These are phyloP conservation scores for Chlorella sorokiniana DNA, from an alignment of 139 green algal genomes.

Conservation along the genomic window DNA sequence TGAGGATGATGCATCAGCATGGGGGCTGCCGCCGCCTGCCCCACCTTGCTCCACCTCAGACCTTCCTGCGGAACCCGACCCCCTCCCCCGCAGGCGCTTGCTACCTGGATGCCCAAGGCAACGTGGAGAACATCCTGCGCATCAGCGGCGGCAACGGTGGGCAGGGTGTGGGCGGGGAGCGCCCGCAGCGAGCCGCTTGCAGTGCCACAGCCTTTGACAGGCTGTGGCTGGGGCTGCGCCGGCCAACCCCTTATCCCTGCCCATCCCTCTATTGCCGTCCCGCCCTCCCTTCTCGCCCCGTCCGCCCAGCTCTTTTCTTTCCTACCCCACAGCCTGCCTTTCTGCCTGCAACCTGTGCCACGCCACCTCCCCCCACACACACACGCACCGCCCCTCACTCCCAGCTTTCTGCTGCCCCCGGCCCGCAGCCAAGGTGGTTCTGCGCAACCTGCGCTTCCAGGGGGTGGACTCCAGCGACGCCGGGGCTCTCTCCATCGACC, in stretches of 20 bases:
- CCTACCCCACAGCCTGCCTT: no score
- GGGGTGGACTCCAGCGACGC: slow-evolving; percentile 12
- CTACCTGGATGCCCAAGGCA: slow-evolving; percentile 15
- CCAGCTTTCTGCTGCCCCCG: neutral
- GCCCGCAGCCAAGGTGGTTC: slow-evolving; percentile 14
- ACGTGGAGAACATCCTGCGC: slow-evolving; percentile 12
- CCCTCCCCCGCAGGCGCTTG: neutral
- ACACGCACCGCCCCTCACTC: neutral
- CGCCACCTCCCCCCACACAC: neutral
- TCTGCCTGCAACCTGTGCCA: neutral
- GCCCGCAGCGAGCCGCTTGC: neutral
- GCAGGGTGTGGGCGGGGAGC: neutral
- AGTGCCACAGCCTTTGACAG: neutral
- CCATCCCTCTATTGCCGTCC: neutral
- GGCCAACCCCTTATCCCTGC: neutral
- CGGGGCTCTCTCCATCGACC: slow-evolving; percentile 1
- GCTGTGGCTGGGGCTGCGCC: neutral
- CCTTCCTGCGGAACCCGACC: neutral
- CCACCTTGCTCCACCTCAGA: neutral
- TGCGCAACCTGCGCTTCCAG: slow-evolving; percentile 30
- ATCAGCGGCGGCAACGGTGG: slow-evolving; percentile 4
- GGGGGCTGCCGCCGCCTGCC: no score
- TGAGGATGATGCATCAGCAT: no score
- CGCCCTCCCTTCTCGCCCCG: no score
- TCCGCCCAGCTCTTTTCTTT: no score